Conservation (phyloP, 495 filamentous ascomycete genomes). For the Friedmanniomyces simplex region DNA sequence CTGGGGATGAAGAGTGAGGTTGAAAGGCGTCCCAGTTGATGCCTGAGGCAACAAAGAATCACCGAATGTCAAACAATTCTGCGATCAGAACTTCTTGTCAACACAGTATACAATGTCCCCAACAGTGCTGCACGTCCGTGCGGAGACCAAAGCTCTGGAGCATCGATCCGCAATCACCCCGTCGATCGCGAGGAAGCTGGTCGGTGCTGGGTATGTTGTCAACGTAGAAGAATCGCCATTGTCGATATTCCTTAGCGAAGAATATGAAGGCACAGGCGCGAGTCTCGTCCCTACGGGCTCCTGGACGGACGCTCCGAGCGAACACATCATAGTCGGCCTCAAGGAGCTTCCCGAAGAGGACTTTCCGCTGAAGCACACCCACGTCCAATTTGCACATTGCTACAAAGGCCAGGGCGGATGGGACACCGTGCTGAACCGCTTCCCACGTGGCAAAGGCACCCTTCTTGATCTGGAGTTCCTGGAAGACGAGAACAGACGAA, state of each 20-base stretch:
- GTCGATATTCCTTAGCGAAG: constrained; percentile 74
- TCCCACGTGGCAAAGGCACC: constrained; percentile 69
- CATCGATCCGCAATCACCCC: constrained; percentile 43
- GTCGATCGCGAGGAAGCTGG: constrained; percentile 62
- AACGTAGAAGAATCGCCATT: constrained; percentile 69
- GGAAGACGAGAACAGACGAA: constrained; percentile 52
- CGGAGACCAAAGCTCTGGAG: constrained; percentile 33
- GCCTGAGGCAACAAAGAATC: background rate
- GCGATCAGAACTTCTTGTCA: background rate
- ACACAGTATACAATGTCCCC: constrained; percentile 21
- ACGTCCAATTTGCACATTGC: constrained; percentile 70
- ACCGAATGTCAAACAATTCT: background rate
- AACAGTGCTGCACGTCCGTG: constrained; percentile 30
- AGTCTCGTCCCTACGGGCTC: constrained; percentile 70
- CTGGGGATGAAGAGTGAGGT: no score
- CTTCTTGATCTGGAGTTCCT: constrained; percentile 90
- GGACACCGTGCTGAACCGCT: constrained; percentile 71
- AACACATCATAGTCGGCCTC: constrained; percentile 73
- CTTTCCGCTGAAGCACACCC: constrained; percentile 71
- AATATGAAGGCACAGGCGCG: constrained; percentile 52
- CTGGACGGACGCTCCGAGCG: constrained; percentile 69
- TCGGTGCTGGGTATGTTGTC: constrained; percentile 69
- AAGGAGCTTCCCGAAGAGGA: constrained; percentile 90
- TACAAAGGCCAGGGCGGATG: constrained; percentile 86
- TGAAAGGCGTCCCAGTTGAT: no score